phyloP scores from a whole-genome alignment of 441 rosid species.

The Aquilaria agallochum region DNA sequence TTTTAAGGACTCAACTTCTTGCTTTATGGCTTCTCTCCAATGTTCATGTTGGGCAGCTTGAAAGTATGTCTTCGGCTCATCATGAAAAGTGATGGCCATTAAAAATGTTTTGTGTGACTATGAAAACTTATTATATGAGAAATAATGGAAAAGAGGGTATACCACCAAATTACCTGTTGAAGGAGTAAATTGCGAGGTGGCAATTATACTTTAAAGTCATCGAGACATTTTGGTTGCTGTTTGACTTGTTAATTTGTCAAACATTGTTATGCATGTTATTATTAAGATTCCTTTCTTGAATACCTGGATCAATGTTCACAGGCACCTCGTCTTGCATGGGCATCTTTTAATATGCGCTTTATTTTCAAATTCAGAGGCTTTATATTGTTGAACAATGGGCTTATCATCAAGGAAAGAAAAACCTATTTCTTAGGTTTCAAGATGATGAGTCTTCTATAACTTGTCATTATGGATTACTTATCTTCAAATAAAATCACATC shows the following conservation, averaged over 20 bases:
- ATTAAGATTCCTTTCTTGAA: too few species aligned
- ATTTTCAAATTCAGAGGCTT: neutral
- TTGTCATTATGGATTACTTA: neutral
- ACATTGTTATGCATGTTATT: neutral
- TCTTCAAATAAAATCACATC: neutral
- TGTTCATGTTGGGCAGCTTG: too few species aligned
- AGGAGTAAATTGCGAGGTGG: neutral
- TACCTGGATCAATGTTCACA: too few species aligned
- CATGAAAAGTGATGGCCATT: neutral
- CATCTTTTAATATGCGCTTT: neutral
- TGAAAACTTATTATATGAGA: neutral
- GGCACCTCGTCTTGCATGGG: too few species aligned
- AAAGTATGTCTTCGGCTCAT: neutral
- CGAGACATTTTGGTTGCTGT: neutral
- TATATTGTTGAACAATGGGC: neutral
- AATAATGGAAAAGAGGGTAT: neutral
- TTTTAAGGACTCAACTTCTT: too few species aligned
- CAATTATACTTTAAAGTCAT: neutral
- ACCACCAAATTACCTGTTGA: neutral
- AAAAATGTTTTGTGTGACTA: neutral
- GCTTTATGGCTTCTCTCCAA: too few species aligned
- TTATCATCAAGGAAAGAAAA: neutral
- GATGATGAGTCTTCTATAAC: neutral
- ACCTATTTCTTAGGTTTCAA: neutral
- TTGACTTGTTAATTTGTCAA: neutral